Evolutionary conservation across 2,329 filamentous ascomycete genomes (phyloP).

Genomic region (Westerdykella sp.): DNA sequence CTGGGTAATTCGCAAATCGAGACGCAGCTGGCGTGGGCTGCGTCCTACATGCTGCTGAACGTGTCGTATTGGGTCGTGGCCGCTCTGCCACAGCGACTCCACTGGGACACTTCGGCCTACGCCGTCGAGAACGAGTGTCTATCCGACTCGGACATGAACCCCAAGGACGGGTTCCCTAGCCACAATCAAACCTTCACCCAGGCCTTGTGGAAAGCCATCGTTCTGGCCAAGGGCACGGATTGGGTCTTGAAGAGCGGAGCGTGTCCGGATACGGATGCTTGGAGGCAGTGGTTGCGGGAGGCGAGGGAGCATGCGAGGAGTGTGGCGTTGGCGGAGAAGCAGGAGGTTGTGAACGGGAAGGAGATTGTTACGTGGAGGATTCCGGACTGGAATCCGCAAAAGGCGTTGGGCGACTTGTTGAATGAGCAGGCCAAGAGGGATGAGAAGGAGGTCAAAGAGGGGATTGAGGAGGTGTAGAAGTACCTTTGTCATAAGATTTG

Average conservation of each 20-base stretch:
- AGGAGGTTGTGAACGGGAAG: not conserved
- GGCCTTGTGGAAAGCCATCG: conserved; percentile 46
- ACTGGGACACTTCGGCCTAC: conserved; percentile 46
- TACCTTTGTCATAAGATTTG: not conserved
- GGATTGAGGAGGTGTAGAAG: conserved; percentile 13
- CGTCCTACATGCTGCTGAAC: conserved; percentile 46
- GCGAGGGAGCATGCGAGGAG: conserved; percentile 23
- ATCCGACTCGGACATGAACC: conserved; percentile 28
- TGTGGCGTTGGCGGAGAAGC: conserved; percentile 8
- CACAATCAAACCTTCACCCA: conserved; percentile 39
- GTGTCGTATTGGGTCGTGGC: conserved; percentile 48
- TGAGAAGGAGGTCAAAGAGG: conserved; percentile 8
- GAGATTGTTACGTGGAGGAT: conserved; percentile 25
- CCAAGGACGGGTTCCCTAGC: conserved; percentile 25
- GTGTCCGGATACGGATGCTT: conserved; percentile 39
- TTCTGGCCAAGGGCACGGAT: conserved; percentile 39
- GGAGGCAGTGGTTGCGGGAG: conserved; percentile 38
- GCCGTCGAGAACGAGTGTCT: conserved; percentile 35
- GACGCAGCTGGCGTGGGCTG: conserved; percentile 46
- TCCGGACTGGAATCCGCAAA: conserved; percentile 31
- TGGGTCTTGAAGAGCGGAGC: conserved; percentile 41
- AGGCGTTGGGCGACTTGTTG: conserved; percentile 14
- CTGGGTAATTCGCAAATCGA: conserved; percentile 46
- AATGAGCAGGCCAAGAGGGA: conserved; percentile 14
- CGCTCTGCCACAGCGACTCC: conserved; percentile 41